Evolutionary conservation across 164 flowering plant species (phyloP), one percentile per base, ranked within the genome.

Genomic region (Buxus sempervirens): DNA sequence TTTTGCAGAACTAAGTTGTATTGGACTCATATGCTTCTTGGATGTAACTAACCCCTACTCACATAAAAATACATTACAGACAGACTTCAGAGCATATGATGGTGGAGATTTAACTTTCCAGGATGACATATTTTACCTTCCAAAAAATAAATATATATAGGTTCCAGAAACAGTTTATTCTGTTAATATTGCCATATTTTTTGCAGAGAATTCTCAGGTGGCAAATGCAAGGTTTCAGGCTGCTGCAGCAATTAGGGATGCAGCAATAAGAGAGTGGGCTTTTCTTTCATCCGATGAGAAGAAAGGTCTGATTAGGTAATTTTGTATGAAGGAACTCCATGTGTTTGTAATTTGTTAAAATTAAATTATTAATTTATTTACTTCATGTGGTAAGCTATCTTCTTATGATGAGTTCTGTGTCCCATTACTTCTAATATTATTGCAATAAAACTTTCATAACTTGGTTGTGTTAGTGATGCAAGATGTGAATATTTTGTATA

Each of bases 151-250:
- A 15, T 38, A 23, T 38, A 23, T 54, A 15, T 58, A 0, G 21
- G 25, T 65, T 73, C 2, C 49, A 13, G 49, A 49, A 32, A 5
- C 45, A 10, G 13, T 26, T 49, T 21, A 48, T 10, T 45, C 18
- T 51, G 15, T 19, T 66, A 51, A 57, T 75, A 26, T 51, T 41
- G 32, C 62, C n/a, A 55, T 16, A 55, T 21, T 67, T n/a, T 63
- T 14, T 75, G 24, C 89, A 95, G 99, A 92, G 72, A 88, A 90
- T 76, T 95, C 99, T 76, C 88, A 80, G 78, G 74, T 86, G 61
- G 80, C 94, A 67, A 86, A 77, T 83, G 99, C 99, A 64, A 90
- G 90, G 76, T 95, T 95, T 82, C 97, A 92, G 79, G 97, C 98
- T 70, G 97, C 97, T 64, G 82, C 89, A 60, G 96, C 96, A 41